Base-by-base conservation (phyloP, 2,329 filamentous ascomycete species). In the Trichoderma sp. region DNA sequence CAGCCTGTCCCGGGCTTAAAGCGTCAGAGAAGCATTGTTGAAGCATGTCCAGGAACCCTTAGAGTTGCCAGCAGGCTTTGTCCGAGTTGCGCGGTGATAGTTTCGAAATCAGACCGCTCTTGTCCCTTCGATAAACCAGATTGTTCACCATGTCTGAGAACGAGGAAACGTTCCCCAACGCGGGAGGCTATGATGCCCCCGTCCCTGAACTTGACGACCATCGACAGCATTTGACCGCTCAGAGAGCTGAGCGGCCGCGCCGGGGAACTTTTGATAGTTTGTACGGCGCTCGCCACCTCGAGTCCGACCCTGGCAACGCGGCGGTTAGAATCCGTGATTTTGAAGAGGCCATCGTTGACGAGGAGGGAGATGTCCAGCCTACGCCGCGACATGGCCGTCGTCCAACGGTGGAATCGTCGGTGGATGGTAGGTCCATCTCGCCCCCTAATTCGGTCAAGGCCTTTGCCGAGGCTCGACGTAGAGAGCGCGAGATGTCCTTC, bases 381-480 rank as follows among this genome's bases (percentile, higher is more conserved):
- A 76, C 76, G 19, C 72, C 75, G 35, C 78, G 80, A 7, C 84
- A 81, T 42, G 81, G 80, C 68, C 86, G 87, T 17, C 84, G 86
- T 67, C 83, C 85, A 67, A 86, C 86, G 60, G 81, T 90, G 64
- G 84, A 84, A 35, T 87, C 86, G 1, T 78, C 83, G 54, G 78
- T 81, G 27, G 85, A 87, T 25, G 87, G 86, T 57, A 86, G 92
- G 66, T 93, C 92, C 1, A 82, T 87, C 2, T 98, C 95, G 6
- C 94, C 94, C 12, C 95, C 95, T 8, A 99, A 97, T 78, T 99
- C 95, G 0, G 93, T 99, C 61, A 97, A 98, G 78, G 95, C 95
- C 4, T 99, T 99, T 79, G 95, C 95, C 19, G 92, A 95, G 74
- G 92, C 92, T 66, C 90, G 93, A 60, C 92, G 93, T 68, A 90